Evolutionary conservation across 345 rosid species (phyloP).

Genomic region (Lenwebbia sp.): DNA sequence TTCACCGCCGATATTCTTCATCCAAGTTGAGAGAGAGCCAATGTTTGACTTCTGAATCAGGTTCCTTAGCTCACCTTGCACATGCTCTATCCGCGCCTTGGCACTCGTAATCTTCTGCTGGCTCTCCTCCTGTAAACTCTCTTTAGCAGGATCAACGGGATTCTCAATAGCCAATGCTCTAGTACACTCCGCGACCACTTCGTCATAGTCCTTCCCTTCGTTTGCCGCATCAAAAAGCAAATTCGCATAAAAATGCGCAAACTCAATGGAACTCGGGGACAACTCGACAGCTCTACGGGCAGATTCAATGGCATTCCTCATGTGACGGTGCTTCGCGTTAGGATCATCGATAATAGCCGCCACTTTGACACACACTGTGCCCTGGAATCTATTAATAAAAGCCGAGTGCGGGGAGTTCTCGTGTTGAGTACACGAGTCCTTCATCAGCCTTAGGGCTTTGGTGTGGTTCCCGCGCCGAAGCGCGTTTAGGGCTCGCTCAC

Average conservation of each 20-base stretch:
- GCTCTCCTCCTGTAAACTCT: constrained; percentile 77
- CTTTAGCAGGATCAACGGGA: constrained; percentile 87
- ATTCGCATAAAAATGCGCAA: constrained; percentile 76
- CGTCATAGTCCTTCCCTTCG: constrained; percentile 74
- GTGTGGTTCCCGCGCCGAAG: constrained; percentile 80
- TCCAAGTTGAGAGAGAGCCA: constrained; percentile 65
- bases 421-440: constrained; percentile 52
- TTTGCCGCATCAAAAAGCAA: constrained; percentile 74
- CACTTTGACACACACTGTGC: constrained; percentile 63
- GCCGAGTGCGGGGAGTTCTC: constrained; percentile 60
- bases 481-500: constrained; percentile 75
- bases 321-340: constrained; percentile 52
- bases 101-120: constrained; percentile 62
- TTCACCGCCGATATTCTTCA: constrained; percentile 85
- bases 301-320: constrained; percentile 64
- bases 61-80: constrained; percentile 61
- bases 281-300: constrained; percentile 63
- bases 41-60: constrained; percentile 69
- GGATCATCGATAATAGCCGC: constrained; percentile 73
- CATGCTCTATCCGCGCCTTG: constrained; percentile 68
- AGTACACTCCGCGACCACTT: constrained; percentile 74
- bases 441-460: constrained; percentile 79
- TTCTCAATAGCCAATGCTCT: constrained; percentile 64
- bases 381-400: constrained; percentile 67
- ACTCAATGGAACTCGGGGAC: constrained; percentile 74